phyloP scores from a whole-genome alignment of 2,329 filamentous ascomycete genomes.

The Penicillium sp. region DNA sequence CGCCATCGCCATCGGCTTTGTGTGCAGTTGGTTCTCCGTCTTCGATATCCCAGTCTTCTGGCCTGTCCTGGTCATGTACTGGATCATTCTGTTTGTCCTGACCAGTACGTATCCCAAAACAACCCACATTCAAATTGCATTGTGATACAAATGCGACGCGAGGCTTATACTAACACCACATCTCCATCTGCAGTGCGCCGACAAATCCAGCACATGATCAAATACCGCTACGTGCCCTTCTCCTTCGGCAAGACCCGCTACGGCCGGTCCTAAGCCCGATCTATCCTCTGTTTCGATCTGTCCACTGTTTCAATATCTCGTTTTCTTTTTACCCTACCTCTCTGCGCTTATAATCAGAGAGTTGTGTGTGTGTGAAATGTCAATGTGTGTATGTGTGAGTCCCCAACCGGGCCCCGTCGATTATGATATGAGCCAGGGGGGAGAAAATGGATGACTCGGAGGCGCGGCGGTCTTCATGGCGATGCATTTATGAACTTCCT shows the following conservation, averaged over 20 bases:
- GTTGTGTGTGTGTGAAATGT: conserved; percentile 6
- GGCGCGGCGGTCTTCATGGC: conserved; percentile 11
- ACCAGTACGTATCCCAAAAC: conserved; percentile 69
- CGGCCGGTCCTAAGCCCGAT: conserved; percentile 38
- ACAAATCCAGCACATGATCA: conserved; percentile 99
- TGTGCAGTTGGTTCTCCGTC: conserved; percentile 88
- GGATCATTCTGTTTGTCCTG: conserved; percentile 92
- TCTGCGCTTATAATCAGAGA: conserved; percentile 12
- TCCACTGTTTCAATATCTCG: conserved; percentile 2
- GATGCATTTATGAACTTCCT: conserved; percentile 19
- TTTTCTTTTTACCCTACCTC: conserved; percentile 2
- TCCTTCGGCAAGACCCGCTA: conserved; percentile 87
- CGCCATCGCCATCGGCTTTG: conserved; percentile 77
- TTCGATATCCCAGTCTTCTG: conserved; percentile 99
- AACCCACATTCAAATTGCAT: not conserved
- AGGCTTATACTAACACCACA: conserved; percentile 9
- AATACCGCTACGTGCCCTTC: conserved; percentile 97
- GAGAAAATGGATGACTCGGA: not conserved
- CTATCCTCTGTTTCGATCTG: conserved; percentile 3
- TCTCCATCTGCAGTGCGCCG: conserved; percentile 71
- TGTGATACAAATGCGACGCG: not conserved
- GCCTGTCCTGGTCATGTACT: conserved; percentile 98
- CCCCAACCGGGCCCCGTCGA: conserved; percentile 9
- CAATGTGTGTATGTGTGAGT: conserved; percentile 18
- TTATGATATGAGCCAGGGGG: conserved; percentile 19